These are phyloP conservation scores for Vaccinium darrowii DNA, from an alignment of 148 eudicot genomes.

Conservation along the genomic window DNA sequence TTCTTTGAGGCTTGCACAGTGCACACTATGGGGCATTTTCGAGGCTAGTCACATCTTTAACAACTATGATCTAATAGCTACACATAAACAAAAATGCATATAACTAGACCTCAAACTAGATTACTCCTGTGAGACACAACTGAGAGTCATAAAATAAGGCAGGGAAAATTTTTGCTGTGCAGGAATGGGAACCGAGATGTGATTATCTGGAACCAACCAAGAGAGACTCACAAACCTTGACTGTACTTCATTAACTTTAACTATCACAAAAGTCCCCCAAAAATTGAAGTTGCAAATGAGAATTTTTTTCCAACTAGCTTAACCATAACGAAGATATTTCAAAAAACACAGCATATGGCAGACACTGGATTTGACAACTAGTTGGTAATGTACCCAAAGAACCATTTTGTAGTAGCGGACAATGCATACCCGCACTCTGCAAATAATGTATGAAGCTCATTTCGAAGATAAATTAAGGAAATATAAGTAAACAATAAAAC, in stretches of 20 bases:
- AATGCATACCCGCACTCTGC: background rate
- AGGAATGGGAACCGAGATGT: background rate
- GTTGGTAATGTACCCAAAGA: background rate
- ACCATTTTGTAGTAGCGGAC: constrained; percentile 4
- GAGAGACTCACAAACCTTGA: background rate
- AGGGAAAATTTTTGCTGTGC: background rate
- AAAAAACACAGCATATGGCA: background rate
- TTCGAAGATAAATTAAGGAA: background rate
- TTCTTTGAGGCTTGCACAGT: background rate
- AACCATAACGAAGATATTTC: background rate
- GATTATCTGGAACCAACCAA: background rate
- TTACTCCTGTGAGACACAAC: background rate
- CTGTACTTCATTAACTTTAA: background rate
- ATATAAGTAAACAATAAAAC: background rate
- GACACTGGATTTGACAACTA: background rate
- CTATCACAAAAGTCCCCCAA: background rate
- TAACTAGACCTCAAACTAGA: background rate
- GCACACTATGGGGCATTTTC: background rate
- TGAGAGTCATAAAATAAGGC: background rate
- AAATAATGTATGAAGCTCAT: background rate
- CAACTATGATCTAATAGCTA: background rate
- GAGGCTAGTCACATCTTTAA: background rate
- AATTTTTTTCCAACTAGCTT: background rate
- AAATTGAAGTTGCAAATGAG: background rate
- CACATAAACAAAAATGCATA: background rate